phyloP scores from a whole-genome alignment of 2,329 filamentous ascomycete species.

The Myriosclerotinia curreyana region DNA sequence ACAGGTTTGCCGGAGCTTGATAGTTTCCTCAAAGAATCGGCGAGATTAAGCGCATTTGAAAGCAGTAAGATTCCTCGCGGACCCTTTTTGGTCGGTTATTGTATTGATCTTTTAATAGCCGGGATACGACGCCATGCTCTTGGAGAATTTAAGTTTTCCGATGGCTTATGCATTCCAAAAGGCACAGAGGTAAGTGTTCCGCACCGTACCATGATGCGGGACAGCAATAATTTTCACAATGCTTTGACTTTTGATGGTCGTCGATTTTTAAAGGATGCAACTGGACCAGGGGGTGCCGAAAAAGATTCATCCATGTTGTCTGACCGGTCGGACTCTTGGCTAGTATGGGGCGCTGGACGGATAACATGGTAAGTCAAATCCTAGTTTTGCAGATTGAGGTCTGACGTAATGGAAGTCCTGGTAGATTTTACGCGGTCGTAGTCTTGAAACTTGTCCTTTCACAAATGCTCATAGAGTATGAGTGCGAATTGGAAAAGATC shows the following conservation, averaged over 20 bases:
- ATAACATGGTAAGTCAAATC: background rate
- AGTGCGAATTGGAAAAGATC: background rate
- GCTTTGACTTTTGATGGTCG: background rate
- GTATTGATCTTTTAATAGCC: background rate
- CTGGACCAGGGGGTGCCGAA: background rate
- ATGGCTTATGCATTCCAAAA: background rate
- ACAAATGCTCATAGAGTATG: background rate
- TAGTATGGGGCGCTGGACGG: background rate
- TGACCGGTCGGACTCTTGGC: background rate
- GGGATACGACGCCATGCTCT: background rate
- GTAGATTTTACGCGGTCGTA: background rate
- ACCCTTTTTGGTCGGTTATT: background rate
- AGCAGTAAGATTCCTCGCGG: background rate
- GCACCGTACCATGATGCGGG: background rate
- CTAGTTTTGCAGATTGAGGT: background rate
- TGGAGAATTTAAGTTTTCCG: background rate
- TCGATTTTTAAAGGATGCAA: background rate
- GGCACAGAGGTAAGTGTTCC: background rate
- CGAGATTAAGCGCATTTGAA: background rate
- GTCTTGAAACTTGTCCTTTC: background rate
- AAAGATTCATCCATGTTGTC: background rate
- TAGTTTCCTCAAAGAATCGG: slow-evolving; percentile 1
- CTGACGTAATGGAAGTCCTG: background rate
- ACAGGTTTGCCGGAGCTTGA: slow-evolving; percentile 2
- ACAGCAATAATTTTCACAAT: background rate